Base-by-base conservation (phyloP, 1,139 yeast genomes). In the Yamadazyma songkhlaensis region DNA sequence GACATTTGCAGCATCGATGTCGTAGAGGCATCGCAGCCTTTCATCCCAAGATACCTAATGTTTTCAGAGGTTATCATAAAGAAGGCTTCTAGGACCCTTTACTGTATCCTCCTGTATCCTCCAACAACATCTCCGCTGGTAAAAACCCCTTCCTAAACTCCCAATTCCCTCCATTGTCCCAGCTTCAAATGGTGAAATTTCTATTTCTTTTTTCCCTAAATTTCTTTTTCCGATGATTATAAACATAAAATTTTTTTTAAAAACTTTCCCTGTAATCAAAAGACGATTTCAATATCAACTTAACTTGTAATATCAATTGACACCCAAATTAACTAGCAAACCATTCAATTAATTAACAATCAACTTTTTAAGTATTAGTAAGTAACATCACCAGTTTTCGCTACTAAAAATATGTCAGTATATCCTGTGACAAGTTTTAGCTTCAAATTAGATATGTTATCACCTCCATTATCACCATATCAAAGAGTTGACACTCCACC, bases 381-480 rank as follows among this genome's bases (percentile, higher is more conserved):
- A 29, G 7, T 7, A 8, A 3, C 6, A 7, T 15, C 3, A 27
- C 15, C 29, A 27, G 10, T 11, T 27, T 11, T 27, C 29, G 10
- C 9, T 9, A 27, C 29, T 14, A 9, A 12, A 27, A 20, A 29
- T 6, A 39, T 39, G 42, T 39, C 55, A 46, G 39, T 57, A 55
- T 64, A 59, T 46, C 73, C 74, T 36, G 47, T 60, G 39, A 69
- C 74, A 29, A 57, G 48, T 36, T 32, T 26, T 21, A 42, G 40
- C 14, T 46, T 51, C 10, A 75, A 32, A 23, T 36, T 39, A 17
- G 40, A 40, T 26, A 48, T 79, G 41, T 77, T 82, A 38, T 80
- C 86, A 2, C 87, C 87, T 9, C 87, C 87, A 29, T 61, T 79
- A 44, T 79, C 85, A 2, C 87, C 87, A 34, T 76, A 72, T 51